Evolutionary conservation across 805 yeast species (phyloP).

Genomic region (Osmozyma mogii): DNA sequence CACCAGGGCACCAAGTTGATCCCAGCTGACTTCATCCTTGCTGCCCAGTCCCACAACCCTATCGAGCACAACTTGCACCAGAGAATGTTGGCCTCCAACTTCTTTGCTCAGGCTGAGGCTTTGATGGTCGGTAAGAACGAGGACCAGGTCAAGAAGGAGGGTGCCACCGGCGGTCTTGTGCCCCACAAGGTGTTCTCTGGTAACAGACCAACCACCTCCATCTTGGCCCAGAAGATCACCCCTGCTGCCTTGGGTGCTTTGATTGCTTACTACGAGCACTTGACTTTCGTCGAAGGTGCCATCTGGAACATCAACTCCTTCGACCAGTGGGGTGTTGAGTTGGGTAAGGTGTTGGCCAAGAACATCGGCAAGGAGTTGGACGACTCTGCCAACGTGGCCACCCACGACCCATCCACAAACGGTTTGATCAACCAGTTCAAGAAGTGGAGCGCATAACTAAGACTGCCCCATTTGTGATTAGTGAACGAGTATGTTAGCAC

Average conservation of each 20-base stretch:
- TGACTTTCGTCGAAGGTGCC: constrained; percentile 97
- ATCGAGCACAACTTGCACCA: constrained; percentile 91
- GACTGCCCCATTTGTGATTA: neutral
- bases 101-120: constrained; percentile 97
- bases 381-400: constrained; percentile 41
- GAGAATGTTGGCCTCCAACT: constrained; percentile 97
- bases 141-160: constrained; percentile 78
- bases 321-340: constrained; percentile 99
- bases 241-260: constrained; percentile 95
- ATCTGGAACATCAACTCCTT: constrained; percentile 98
- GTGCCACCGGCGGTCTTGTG: constrained; percentile 75
- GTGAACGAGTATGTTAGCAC: neutral
- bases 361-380: constrained; percentile 86
- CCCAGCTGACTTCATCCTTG: constrained; percentile 93
- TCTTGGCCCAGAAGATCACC: constrained; percentile 89
- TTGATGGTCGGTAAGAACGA: constrained; percentile 92
- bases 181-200: constrained; percentile 97
- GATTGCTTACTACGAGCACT: constrained; percentile 96
- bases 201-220: constrained; percentile 98
- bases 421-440: constrained; percentile 94
- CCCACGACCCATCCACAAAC: constrained; percentile 89
- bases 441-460: constrained; percentile 48
- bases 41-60: constrained; percentile 98
- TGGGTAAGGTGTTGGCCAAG: constrained; percentile 97
- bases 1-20: constrained; percentile 98